These are phyloP conservation scores for Jaminaea rosea DNA, from an alignment of 1,284 basidiomycete species.

Conservation along the genomic window DNA sequence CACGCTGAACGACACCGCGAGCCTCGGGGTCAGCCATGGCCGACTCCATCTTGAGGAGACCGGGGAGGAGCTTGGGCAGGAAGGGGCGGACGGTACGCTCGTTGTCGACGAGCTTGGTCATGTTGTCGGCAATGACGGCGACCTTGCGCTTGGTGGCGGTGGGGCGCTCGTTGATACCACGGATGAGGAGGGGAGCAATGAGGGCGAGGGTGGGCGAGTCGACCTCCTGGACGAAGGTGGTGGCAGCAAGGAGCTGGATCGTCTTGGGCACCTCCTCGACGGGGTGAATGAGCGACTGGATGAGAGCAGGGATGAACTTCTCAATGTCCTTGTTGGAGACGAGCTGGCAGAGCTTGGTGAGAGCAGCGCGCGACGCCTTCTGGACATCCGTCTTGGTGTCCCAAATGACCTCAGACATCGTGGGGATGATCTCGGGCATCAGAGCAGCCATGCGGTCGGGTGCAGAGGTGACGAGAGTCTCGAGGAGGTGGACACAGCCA, in stretches of 20 bases:
- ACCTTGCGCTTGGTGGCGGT: constrained; percentile 48
- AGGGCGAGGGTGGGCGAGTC: constrained; percentile 97
- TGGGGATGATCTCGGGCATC: constrained; percentile 92
- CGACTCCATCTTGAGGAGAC: constrained; percentile 47
- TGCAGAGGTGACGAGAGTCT: constrained; percentile 79
- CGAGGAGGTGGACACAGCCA: constrained; percentile 71
- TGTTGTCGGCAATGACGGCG: constrained; percentile 48
- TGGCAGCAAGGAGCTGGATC: constrained; percentile 90
- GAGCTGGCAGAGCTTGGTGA: constrained; percentile 61
- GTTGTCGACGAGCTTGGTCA: constrained; percentile 48
- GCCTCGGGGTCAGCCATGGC: constrained; percentile 47
- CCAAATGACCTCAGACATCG: constrained; percentile 94
- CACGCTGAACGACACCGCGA: constrained; percentile 43
- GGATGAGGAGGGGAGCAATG: constrained; percentile 92
- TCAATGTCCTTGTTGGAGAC: constrained; percentile 99
- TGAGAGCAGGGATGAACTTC: constrained; percentile 67
- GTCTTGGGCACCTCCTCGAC: constrained; percentile 98
- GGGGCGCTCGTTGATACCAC: constrained; percentile 62
- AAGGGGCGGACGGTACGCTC: constrained; percentile 47
- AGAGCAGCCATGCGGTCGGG: constrained; percentile 77
- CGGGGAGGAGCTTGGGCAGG: constrained; percentile 46
- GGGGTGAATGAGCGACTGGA: constrained; percentile 95
- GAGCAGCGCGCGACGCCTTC: constrained; percentile 90
- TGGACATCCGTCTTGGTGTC: constrained; percentile 99
- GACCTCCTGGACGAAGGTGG: constrained; percentile 99